A percentile compares a stretch with the other conserved stretches of the same genome.
These are phyloP conservation scores for Penicillium italicum DNA, from an alignment of 2,329 filamentous ascomycete genomes.

Conservation along the genomic window DNA sequence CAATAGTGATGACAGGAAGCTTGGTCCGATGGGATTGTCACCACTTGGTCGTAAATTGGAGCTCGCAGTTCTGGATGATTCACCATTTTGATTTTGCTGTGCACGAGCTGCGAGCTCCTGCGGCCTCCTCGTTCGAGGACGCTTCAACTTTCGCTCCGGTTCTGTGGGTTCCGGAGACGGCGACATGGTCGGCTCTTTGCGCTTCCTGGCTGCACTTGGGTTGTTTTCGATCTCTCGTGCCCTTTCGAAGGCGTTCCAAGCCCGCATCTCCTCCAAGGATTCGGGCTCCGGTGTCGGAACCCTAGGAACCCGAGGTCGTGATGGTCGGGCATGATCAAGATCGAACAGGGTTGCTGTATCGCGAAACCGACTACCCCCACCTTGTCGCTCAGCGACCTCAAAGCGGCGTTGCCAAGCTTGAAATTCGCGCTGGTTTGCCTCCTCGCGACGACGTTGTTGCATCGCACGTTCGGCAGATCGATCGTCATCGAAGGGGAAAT, in stretches of 20 bases:
- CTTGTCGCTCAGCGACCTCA: constrained; percentile 74
- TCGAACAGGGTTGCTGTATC: constrained; percentile 62
- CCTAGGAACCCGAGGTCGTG: constrained; percentile 38
- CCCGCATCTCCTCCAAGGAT: constrained; percentile 72
- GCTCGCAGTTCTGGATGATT: constrained; percentile 37
- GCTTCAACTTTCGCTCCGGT: constrained; percentile 79
- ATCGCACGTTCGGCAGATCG: constrained; percentile 57
- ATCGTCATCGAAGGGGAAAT: constrained; percentile 80
- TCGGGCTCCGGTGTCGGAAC: constrained; percentile 58
- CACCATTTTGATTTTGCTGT: constrained; percentile 41
- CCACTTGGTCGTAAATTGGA: constrained; percentile 32
- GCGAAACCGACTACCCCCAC: constrained; percentile 68
- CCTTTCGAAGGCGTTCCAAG: constrained; percentile 88
- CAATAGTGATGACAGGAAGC: constrained; percentile 80
- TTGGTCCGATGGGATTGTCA: constrained; percentile 56
- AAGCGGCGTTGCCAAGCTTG: constrained; percentile 79
- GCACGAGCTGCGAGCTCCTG: constrained; percentile 50
- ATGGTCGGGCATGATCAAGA: constrained; percentile 43
- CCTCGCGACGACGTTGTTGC: constrained; percentile 46
- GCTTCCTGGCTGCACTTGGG: constrained; percentile 45
- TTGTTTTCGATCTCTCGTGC: constrained; percentile 66
- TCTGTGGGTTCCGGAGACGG: constrained; percentile 67
- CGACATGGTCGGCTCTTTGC: constrained; percentile 64
- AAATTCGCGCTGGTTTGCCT: constrained; percentile 56
- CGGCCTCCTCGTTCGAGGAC: constrained; percentile 72